These are phyloP conservation scores for Colletotrichum ledebouriae DNA, from an alignment of 2,329 filamentous ascomycete species.

Conservation along the genomic window DNA sequence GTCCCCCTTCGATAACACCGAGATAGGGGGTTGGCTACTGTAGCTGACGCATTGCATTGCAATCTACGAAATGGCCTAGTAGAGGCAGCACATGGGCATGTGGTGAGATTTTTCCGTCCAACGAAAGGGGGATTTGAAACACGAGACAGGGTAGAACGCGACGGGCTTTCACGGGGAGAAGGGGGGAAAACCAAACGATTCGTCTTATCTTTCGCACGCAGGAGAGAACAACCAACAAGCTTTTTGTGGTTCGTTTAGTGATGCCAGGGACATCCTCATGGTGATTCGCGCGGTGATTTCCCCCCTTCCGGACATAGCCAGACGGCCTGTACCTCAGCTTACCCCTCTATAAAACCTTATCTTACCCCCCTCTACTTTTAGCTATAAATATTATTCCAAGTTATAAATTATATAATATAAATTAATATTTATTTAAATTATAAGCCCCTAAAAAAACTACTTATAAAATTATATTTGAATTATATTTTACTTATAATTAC, in stretches of 20 bases:
- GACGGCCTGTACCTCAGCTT: too few species aligned
- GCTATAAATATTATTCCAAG: too few species aligned
- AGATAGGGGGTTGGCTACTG: slow-evolving; percentile 10
- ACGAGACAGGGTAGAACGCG: background rate
- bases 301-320: slow-evolving; percentile 14
- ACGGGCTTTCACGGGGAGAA: slow-evolving; percentile 4
- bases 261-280: slow-evolving; percentile 27
- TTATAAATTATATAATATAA: too few species aligned
- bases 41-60: slow-evolving; percentile 24
- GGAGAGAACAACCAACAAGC: slow-evolving; percentile 23
- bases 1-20: slow-evolving; percentile 30
- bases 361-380: too few species aligned
- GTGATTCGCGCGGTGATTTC: slow-evolving; percentile 23
- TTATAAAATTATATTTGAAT: too few species aligned
- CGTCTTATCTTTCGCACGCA: background rate
- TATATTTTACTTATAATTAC: too few species aligned
- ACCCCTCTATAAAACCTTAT: too few species aligned
- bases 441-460: too few species aligned
- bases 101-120: slow-evolving; percentile 35
- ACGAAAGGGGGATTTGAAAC: slow-evolving; percentile 3
- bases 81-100: slow-evolving; percentile 22
- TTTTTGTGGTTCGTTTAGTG: slow-evolving; percentile 24
- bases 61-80: slow-evolving; percentile 24
- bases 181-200: slow-evolving; percentile 7
- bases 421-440: too few species aligned